phyloP scores from a whole-genome alignment of 2,329 filamentous ascomycete species.

The Aschersonia sp. region DNA sequence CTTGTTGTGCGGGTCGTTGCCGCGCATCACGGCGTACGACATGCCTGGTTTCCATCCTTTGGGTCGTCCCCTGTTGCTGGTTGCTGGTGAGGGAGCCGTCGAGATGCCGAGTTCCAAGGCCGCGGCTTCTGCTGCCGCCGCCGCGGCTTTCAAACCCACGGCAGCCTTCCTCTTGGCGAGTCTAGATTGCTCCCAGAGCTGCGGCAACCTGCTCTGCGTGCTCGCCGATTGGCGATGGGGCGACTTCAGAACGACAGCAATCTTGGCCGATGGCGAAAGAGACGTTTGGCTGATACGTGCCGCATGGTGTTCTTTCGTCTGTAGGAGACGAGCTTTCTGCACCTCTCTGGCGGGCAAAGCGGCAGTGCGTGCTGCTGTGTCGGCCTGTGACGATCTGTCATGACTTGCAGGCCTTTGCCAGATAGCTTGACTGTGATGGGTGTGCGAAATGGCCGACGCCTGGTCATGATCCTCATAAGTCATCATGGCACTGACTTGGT shows the following conservation, averaged over 20 bases:
- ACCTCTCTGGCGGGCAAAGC: background rate
- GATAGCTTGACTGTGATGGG: no score
- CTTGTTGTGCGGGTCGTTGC: constrained; percentile 1
- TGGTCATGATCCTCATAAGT: no score
- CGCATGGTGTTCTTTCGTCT: no score
- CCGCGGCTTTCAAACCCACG: background rate
- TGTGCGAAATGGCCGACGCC: no score
- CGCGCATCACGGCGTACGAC: constrained; percentile 12
- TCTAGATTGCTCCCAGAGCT: background rate
- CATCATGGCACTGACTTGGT: no score
- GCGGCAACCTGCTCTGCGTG: background rate
- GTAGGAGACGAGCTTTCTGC: background rate
- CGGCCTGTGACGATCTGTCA: background rate
- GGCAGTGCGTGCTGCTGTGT: background rate
- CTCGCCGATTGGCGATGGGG: background rate
- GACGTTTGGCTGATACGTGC: background rate
- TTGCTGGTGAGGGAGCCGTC: background rate
- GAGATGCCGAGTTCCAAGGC: background rate
- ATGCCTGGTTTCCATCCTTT: constrained; percentile 26
- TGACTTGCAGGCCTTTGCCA: background rate
- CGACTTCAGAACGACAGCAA: background rate
- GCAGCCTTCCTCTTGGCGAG: background rate
- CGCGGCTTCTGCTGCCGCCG: no score
- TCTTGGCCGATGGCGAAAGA: background rate
- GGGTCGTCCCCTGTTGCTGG: constrained; percentile 24